Evolutionary conservation across 139 green algal species (phyloP).

Genomic region (Prasinococcaceae sp.): DNA sequence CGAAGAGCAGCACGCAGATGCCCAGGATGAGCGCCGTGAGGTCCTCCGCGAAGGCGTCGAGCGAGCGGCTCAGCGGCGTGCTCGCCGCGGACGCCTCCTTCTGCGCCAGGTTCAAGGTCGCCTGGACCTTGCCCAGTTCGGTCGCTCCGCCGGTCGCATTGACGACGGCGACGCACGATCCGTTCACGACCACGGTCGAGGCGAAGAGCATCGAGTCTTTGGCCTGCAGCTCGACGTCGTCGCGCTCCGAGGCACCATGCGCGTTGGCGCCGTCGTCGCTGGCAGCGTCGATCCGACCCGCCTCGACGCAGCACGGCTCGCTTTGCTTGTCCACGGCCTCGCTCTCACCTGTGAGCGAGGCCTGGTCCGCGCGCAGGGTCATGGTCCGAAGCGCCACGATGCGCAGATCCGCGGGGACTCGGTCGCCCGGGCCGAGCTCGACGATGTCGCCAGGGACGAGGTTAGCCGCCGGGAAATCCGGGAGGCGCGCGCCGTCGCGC

Average conservation of each 20-base stretch:
- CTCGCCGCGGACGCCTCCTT: conserved; percentile 63
- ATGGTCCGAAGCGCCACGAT: conserved; percentile 74
- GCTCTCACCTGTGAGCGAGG: conserved; percentile 78
- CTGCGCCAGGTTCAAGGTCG: too few relatives aligned
- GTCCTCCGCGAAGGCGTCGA: conserved; percentile 88
- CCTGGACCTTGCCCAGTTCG: conserved; percentile 98
- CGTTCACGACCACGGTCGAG: conserved; percentile 79
- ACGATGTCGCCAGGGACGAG: conserved; percentile 93
- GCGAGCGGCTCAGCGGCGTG: conserved; percentile 94
- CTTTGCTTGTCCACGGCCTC: conserved; percentile 62
- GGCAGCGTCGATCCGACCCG: too few relatives aligned
- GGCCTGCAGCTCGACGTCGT: too few relatives aligned
- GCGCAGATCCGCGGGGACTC: conserved; percentile 79
- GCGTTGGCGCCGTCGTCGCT: too few relatives aligned
- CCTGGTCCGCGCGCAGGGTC: conserved; percentile 81
- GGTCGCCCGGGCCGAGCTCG: conserved; percentile 75
- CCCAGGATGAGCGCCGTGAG: conserved; percentile 87
- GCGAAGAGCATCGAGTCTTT: conserved; percentile 96
- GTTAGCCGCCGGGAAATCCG: conserved; percentile 67
- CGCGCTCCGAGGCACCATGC: too few relatives aligned
- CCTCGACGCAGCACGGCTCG: conserved; percentile 19
- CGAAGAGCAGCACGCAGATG: conserved; percentile 90
- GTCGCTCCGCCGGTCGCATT: conserved; percentile 80
- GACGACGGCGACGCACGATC: conserved; percentile 56
- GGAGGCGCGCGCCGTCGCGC: too few relatives aligned